Base-by-base conservation (phyloP, 805 yeast genomes). In the Candida coleopterorum region DNA sequence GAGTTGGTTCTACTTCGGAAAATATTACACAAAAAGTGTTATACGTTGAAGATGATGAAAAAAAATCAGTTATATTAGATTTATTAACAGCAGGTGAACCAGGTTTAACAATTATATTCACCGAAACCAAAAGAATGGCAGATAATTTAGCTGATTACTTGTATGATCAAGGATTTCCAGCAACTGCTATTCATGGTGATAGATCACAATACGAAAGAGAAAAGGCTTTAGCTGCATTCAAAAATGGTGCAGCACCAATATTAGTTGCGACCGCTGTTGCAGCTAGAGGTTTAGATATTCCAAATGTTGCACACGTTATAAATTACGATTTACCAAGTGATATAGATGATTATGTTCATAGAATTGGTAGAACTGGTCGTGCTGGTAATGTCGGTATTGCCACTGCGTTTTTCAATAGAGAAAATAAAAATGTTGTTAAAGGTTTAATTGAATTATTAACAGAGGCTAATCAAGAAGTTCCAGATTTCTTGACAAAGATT, bases 291-390 rank as follows among this genome's bases (percentile, higher is more conserved):
- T 79, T 93, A 68, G 98, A 93, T 78, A 93, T 93, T 75, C 97
- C 98, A 63, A 93, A 93, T 62, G 98, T 93, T 53, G 83, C 94
- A 33, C 97, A 90, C 62, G 98, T 93, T 58, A 83, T 93, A 69
- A 93, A 93, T 78, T 93, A 84, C 64, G 98, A 93, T 62, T 75
- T 93, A 63, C 98, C 98, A 63, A 73, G 83, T 60, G 97, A 93
- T 65, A 85, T 93, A 56, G 98, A 93, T 66, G 98, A 93, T 68
- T 93, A 93, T 61, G 98, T 93, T 42, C 98, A 93, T 74, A 85
- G 98, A 74, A 93, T 93, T 61, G 98, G 98, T 79, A 90, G 98
- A 81, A 93, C 99, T 58, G 99, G 98, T 70, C 93, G 99, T 81
- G 99, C 99, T 56, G 98, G 98, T 77, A 93, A 93, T 73, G 81